Evolutionary conservation across 2,329 filamentous ascomycete genomes (phyloP).

Genomic region (Aspergillaceae sp.): DNA sequence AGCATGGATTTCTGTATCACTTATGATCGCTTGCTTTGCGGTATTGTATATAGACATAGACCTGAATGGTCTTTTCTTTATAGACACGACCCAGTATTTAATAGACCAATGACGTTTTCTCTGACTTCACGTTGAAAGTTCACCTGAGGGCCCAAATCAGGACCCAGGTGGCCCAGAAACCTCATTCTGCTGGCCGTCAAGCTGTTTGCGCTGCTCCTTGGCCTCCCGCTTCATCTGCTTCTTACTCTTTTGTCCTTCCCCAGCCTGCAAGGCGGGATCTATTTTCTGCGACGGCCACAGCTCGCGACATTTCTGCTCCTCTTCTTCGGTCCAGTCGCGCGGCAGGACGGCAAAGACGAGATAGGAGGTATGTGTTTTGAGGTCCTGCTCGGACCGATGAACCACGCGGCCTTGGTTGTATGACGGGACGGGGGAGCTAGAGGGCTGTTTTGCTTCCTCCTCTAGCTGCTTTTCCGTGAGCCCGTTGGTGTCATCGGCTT

Average conservation of each 20-base stretch:
- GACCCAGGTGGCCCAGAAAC: not conserved
- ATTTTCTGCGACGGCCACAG: constrained; percentile 56
- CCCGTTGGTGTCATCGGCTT: not conserved
- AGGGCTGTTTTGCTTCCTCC: constrained; percentile 8
- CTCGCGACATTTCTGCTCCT: constrained; percentile 60
- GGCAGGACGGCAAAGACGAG: constrained; percentile 86
- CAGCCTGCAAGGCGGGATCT: constrained; percentile 11
- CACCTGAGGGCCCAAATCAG: not conserved
- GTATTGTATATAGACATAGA: constrained; percentile 7
- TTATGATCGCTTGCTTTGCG: not conserved
- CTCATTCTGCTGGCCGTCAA: too few relatives aligned
- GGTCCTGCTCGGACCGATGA: constrained; percentile 73
- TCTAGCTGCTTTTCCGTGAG: not conserved
- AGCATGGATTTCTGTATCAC: not conserved
- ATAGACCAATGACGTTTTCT: not conserved
- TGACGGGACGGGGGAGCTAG: constrained; percentile 4
- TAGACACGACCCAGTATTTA: not conserved
- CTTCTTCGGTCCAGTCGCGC: constrained; percentile 72
- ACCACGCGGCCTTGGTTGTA: constrained; percentile 71
- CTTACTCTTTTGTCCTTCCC: constrained; percentile 22
- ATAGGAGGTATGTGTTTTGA: constrained; percentile 97
- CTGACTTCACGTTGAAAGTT: not conserved
- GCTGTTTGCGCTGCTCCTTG: constrained; percentile 38
- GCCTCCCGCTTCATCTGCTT: constrained; percentile 31
- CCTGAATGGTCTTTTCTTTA: not conserved